These are phyloP conservation scores for Fusarium sp. DNA, from an alignment of 2,329 filamentous ascomycete species.

Conservation along the genomic window DNA sequence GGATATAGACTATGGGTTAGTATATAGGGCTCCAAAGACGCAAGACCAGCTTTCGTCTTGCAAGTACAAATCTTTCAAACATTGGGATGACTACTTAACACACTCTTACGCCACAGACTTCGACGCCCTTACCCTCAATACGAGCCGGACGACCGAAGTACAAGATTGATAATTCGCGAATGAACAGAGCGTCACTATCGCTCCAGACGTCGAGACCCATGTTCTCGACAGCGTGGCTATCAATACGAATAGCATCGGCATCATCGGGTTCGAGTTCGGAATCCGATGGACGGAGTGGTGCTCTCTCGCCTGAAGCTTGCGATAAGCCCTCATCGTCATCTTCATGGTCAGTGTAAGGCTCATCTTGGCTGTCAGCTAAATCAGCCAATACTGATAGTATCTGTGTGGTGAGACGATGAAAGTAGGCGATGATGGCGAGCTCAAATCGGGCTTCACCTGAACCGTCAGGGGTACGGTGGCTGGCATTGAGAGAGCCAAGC, in stretches of 20 bases:
- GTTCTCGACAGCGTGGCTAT: conserved; percentile 72
- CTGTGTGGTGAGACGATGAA: conserved; percentile 79
- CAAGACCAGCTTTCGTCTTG: conserved; percentile 45
- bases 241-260: conserved; percentile 64
- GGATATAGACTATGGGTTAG: conserved; percentile 18
- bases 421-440: conserved; percentile 82
- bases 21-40: conserved; percentile 41
- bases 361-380: conserved; percentile 65
- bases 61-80: conserved; percentile 7
- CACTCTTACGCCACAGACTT: conserved; percentile 79
- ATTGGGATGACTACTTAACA: conserved; percentile 59
- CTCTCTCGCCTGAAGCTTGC: conserved; percentile 47
- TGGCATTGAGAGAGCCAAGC: conserved; percentile 57
- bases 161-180: conserved; percentile 69
- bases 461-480: conserved; percentile 51
- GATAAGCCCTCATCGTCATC: conserved; percentile 54
- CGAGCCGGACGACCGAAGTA: conserved; percentile 76
- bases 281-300: conserved; percentile 42
- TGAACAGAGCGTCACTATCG: conserved; percentile 75
- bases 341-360: conserved; percentile 53
- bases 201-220: conserved; percentile 88
- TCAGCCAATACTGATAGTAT: conserved; percentile 73
- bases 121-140: conserved; percentile 76
- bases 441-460: conserved; percentile 66
- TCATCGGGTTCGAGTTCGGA: conserved; percentile 50